Conservation (phyloP, 2,329 filamentous ascomycete species). For the Fusarium phyllophilum region DNA sequence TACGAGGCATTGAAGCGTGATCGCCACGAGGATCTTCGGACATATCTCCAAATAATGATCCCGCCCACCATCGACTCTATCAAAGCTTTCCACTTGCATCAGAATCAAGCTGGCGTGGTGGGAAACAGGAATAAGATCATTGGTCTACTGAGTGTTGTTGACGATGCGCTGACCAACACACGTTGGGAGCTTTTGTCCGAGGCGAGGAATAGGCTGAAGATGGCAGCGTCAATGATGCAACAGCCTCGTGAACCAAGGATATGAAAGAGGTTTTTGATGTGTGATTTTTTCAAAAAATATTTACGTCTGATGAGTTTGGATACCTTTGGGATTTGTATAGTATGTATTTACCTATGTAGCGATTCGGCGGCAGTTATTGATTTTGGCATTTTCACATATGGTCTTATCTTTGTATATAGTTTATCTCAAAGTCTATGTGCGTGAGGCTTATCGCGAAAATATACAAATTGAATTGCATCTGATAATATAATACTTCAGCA, state of each 20-base stretch:
- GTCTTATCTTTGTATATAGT: neutral
- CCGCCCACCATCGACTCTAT: constrained; percentile 43
- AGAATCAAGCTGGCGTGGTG: constrained; percentile 43
- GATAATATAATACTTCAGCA: neutral
- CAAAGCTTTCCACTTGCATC: constrained; percentile 43
- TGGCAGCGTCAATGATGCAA: constrained; percentile 44
- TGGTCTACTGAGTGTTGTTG: constrained; percentile 41
- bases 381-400: neutral
- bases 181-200: constrained; percentile 42
- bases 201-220: constrained; percentile 40
- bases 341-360: neutral
- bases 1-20: constrained; percentile 37
- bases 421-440: too few relatives aligned
- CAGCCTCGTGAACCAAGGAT: constrained; percentile 38
- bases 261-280: neutral
- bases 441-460: neutral
- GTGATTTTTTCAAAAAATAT: neutral
- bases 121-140: constrained; percentile 44
- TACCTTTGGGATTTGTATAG: constrained; percentile 9
- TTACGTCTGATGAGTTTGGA: constrained; percentile 5
- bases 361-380: neutral
- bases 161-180: constrained; percentile 40
- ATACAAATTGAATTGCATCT: neutral
- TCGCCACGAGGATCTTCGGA: constrained; percentile 42
- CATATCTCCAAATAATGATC: constrained; percentile 45